Base-by-base conservation (phyloP, 495 filamentous ascomycete genomes). In the Paragyromitra xinjiangensis region DNA sequence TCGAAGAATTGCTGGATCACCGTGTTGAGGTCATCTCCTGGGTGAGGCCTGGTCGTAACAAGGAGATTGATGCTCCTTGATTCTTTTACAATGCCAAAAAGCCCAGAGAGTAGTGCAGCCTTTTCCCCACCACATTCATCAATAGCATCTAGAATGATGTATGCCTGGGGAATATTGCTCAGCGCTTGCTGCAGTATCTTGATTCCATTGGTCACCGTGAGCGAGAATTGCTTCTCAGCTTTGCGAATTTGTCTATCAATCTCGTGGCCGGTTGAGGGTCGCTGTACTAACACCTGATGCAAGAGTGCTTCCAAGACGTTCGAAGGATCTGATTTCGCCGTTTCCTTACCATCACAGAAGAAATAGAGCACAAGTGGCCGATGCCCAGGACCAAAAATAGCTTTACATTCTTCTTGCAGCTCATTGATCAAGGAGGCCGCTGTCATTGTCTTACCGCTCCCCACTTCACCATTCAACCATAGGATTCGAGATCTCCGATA, bases 391-490 rank as follows among this genome's bases (percentile, higher is more conserved):
- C 7, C 48, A 34, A 29, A 4, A 3, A 19, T 37, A 0, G 48
- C n/a, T 14, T 24, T 6, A 48, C 34, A 55, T 9, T 75, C 64
- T 5, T 19, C 1, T 19, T 50, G 55, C 12, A 75, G 22, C 6
- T 40, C 2, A 6, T 44, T 9, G 16, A 75, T 69, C 2, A 75
- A 12, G n/a, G 72, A 61, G 7, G 51, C 72, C 14, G 58, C 40
- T 14, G 55, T 62, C 12, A 75, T 48, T 45, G 72, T 62, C 40
- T 75, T 75, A 22, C 72, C 64, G 37, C 64, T 67, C n/a, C 72
- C 64, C 19, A 69, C 64, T 50, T 61, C 55, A 11, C 72, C 72
- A 12, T 24, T 69, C 9, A 75, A n/a, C 72, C 64, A 75, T 19
- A 75, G 64, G 24, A 44, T 26, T 51, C 12, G 14, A 2, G 11